Evolutionary conservation across 2,329 filamentous ascomycete species (phyloP), one percentile per base, ranked within the genome.

Genomic region (Incumbomyces lentus): DNA sequence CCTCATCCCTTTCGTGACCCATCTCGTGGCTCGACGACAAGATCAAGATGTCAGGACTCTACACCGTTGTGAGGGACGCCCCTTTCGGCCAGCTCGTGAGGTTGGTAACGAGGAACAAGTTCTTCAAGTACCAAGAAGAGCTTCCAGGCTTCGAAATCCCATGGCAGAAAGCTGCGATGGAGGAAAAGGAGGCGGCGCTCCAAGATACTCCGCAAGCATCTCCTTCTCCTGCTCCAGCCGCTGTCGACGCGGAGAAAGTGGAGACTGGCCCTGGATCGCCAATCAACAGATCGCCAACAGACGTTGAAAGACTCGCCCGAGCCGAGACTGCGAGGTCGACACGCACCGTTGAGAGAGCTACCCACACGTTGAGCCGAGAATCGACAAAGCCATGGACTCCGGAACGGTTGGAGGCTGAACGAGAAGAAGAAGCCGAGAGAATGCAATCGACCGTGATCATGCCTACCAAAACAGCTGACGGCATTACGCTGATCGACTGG

Each of bases 81-180:
- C 61, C 66, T 14, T 64, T 73, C 39, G 70, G 70, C 38, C 69
- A 72, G 53, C 34, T 69, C n/a, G 46, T 73, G 11, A 62, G 70
- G 17, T 63, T 64, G 30, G 44, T 69, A 14, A 67, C 68, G 3
- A 53, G 61, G 1, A 67, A 67, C 40, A 66, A 64, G 46, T 55
- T 66, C 34, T 63, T 73, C 36, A 55, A 65, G 45, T 74, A 70
- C 49, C 63, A 65, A 12, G 71, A 74, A 58, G 66, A 69, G 34
- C 48, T 56, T 29, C 52, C 61, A 10, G 57, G 51, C 47, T 64
- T 64, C 49, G 34, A 59, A 32, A 56, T 61, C n/a, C 61, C 60
- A 1, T 57, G 55, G 55, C 51, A 56, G 29, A 36, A 46, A 17
- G 48, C 47, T n/a, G 35, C 42, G n/a, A 38, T 30, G 13, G 42